Evolutionary conservation across 495 filamentous ascomycete genomes (phyloP), one percentile per base, ranked within the genome.

Genomic region (Chaetomidium leptoderma): DNA sequence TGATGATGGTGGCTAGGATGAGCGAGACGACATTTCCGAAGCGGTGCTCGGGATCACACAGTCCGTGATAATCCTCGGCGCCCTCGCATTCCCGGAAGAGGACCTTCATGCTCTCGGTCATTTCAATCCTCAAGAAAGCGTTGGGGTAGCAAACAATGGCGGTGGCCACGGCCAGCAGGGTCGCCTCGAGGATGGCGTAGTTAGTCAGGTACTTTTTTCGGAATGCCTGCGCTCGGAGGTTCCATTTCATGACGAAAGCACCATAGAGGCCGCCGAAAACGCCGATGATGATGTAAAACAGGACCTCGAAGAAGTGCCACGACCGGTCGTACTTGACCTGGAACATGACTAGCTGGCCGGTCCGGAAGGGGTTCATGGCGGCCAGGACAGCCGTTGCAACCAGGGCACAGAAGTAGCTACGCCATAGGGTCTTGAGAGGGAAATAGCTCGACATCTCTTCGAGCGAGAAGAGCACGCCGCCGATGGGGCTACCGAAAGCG

Each of bases 361-460:
- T 98, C 53, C 93, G 78, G 69, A 98, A 98, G 32, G 93, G 93
- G 65, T 98, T 98, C 88, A 98, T 95, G 35, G 88, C 89, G 72
- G 93, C 90, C 21, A 98, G 74, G 1, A 96, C 90, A 29, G 91
- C 90, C 7, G 95, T 98, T 21, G 95, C 95, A 14, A 98, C 93
- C 55, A 98, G 74, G 35, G 95, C 95, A 72, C 93, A 98, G 68
- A 97, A 98, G 71, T 97, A 98, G 66, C 90, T 95, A 59, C 93
- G 81, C 93, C 95, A 97, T 76, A 98, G 86, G 9, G 93, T 98
- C 70, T 97, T 98, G 3, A 98, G 80, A 2, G 93, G 93, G 65
- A 98, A 98, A 69, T 96, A 89, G 45, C 86, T 93, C n/a, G 93
- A 95, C 85, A 98, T 95, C 79, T 98, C 93, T 79, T 98, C 93